These are phyloP conservation scores for Ascochyta lentis DNA, from an alignment of 2,329 filamentous ascomycete genomes.

Conservation along the genomic window DNA sequence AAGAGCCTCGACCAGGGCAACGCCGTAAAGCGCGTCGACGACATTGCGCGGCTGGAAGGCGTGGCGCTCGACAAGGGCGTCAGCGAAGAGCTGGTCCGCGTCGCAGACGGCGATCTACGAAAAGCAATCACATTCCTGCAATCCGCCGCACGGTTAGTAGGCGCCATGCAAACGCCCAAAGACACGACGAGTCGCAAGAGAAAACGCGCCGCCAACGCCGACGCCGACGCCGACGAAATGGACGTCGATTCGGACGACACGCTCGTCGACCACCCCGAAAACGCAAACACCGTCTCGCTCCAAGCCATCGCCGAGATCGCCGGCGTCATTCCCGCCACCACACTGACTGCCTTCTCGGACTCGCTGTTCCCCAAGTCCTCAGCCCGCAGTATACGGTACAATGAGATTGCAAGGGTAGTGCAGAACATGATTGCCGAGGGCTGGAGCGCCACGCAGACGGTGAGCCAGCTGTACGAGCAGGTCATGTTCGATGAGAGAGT, in stretches of 20 bases:
- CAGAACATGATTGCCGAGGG: slow-evolving; percentile 94
- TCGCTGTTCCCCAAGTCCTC: slow-evolving; percentile 71
- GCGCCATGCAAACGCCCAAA: slow-evolving; percentile 56
- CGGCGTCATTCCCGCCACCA: slow-evolving; percentile 82
- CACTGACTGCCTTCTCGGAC: slow-evolving; percentile 72
- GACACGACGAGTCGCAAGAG: slow-evolving; percentile 50
- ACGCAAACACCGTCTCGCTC: slow-evolving; percentile 60
- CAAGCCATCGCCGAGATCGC: slow-evolving; percentile 92
- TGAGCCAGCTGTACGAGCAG: slow-evolving; percentile 83
- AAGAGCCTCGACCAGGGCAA: slow-evolving; percentile 91
- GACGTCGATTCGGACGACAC: slow-evolving; percentile 46
- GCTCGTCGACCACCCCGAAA: slow-evolving; percentile 1
- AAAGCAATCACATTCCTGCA: slow-evolving; percentile 97
- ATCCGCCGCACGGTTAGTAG: slow-evolving; percentile 87
- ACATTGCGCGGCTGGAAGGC: slow-evolving; percentile 82
- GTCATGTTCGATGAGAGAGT: slow-evolving; percentile 86
- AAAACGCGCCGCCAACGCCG: slow-evolving; percentile 55
- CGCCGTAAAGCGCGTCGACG: slow-evolving; percentile 76
- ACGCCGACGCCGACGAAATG: slow-evolving; percentile 61
- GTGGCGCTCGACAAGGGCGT: slow-evolving; percentile 80
- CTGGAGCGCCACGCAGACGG: slow-evolving; percentile 91
- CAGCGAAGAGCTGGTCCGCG: slow-evolving; percentile 81
- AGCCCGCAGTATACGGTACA: slow-evolving; percentile 65
- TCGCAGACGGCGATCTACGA: slow-evolving; percentile 90
- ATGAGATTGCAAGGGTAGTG: slow-evolving; percentile 77